Percentiles rank a stretch among this genome's conserved stretches.
Evolutionary conservation across 2,329 filamentous ascomycete species (phyloP).

Genomic region (Microsporum canis): DNA sequence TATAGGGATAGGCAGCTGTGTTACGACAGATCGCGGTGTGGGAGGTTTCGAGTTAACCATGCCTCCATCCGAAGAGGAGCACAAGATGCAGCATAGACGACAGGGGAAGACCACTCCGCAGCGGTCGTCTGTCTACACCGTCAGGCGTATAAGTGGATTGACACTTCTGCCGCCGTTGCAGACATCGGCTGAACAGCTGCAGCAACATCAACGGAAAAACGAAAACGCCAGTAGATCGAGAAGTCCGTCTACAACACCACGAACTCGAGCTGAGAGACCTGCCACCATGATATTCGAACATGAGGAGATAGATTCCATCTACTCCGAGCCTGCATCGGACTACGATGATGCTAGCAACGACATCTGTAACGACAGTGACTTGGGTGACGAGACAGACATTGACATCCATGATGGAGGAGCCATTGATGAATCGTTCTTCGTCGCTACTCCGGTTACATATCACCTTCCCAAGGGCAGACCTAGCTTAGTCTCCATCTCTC

Average conservation of each 20-base stretch:
- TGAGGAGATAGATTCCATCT: conserved; percentile 11
- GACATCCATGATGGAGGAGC: neutral
- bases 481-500: conserved; percentile 13
- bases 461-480: conserved; percentile 13
- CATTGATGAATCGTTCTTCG: conserved; percentile 10
- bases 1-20: neutral
- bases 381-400: neutral
- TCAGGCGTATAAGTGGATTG: conserved; percentile 4
- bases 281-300: conserved; percentile 6
- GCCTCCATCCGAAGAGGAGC: neutral
- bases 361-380: neutral
- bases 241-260: neutral
- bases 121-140: conserved; percentile 1
- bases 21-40: neutral
- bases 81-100: neutral
- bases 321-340: conserved; percentile 12
- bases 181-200: neutral
- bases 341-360: conserved; percentile 9
- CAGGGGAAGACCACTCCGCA: neutral
- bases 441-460: conserved; percentile 15
- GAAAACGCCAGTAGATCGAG: neutral
- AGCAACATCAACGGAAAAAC: neutral
- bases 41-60: neutral
- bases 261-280: neutral
- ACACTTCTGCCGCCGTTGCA: conserved; percentile 2